Evolutionary conservation across 1,284 basidiomycete genomes (phyloP).

Genomic region (Bondarzewia mesenterica): DNA sequence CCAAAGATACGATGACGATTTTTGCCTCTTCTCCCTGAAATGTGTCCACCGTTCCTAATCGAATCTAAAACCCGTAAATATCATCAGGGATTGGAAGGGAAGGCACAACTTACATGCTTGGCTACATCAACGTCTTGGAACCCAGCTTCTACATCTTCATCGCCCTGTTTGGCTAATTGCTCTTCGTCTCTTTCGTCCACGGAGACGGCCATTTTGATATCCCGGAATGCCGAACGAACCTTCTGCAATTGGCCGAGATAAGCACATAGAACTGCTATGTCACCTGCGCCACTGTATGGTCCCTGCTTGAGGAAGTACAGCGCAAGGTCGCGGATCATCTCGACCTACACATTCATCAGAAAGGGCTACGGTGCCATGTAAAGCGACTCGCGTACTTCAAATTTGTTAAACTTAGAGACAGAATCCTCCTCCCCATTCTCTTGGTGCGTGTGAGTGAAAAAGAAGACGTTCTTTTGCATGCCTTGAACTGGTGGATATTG

Average conservation of each 20-base stretch:
- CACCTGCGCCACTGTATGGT: slow-evolving; percentile 30
- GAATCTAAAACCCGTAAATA: slow-evolving; percentile 33
- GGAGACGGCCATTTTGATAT: slow-evolving; percentile 45
- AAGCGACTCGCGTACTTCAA: slow-evolving; percentile 39
- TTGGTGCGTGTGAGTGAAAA: slow-evolving; percentile 44
- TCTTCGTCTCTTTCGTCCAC: slow-evolving; percentile 65
- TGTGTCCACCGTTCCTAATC: slow-evolving; percentile 67
- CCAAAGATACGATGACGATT: slow-evolving; percentile 65
- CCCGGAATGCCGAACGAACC: slow-evolving; percentile 38
- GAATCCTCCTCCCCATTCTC: slow-evolving; percentile 53
- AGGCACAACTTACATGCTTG: slow-evolving; percentile 29
- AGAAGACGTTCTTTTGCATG: slow-evolving; percentile 50
- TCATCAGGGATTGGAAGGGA: background rate
- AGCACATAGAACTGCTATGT: slow-evolving; percentile 69
- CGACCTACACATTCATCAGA: slow-evolving; percentile 33
- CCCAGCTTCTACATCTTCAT: slow-evolving; percentile 20
- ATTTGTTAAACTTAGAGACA: slow-evolving; percentile 54
- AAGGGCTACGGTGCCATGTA: background rate
- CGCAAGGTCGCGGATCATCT: slow-evolving; percentile 65
- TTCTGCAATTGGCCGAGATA: slow-evolving; percentile 61
- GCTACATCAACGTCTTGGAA: slow-evolving; percentile 25
- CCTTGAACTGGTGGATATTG: slow-evolving; percentile 47
- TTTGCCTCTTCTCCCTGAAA: slow-evolving; percentile 69
- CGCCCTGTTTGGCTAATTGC: slow-evolving; percentile 36
- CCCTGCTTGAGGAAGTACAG: slow-evolving; percentile 53